These are phyloP conservation scores for Chaetomiaceae sp. DNA, from an alignment of 2,329 filamentous ascomycete genomes.

Conservation along the genomic window DNA sequence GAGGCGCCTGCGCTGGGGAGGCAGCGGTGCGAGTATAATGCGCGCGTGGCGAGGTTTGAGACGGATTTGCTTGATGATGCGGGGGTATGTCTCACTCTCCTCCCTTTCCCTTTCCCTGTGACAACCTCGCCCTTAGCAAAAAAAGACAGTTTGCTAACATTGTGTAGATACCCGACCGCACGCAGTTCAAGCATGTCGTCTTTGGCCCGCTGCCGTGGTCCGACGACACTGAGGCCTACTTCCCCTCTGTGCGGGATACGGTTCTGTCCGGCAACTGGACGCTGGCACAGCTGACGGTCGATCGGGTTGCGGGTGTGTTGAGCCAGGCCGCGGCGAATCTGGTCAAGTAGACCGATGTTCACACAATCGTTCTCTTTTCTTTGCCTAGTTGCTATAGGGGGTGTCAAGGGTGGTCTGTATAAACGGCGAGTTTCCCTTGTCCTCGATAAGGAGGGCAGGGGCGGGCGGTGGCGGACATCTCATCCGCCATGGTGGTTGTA, in stretches of 20 bases:
- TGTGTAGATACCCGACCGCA: conserved; percentile 78
- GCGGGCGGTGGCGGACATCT: too few relatives aligned
- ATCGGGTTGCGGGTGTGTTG: conserved; percentile 67
- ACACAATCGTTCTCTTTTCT: not conserved
- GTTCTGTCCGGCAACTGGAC: conserved; percentile 68
- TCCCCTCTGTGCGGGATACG: conserved; percentile 81
- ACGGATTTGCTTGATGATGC: conserved; percentile 75
- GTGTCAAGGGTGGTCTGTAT: not conserved
- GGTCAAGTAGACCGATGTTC: not conserved
- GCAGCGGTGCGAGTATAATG: conserved; percentile 71
- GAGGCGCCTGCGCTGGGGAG: conserved; percentile 66
- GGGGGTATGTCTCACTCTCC: conserved; percentile 58
- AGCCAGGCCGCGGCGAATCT: conserved; percentile 48
- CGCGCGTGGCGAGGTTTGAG: conserved; percentile 76
- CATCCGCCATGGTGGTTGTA: too few relatives aligned
- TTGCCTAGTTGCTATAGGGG: too few relatives aligned
- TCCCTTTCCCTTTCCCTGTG: not conserved
- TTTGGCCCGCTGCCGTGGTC: conserved; percentile 81
- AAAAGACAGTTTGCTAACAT: conserved; percentile 6
- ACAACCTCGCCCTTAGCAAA: not conserved
- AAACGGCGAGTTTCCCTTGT: not conserved
- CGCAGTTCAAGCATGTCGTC: conserved; percentile 90
- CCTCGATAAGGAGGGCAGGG: not conserved
- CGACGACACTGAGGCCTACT: conserved; percentile 53
- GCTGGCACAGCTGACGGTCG: conserved; percentile 61